Evolutionary conservation across 345 rosid species (phyloP), one percentile per base, ranked within the genome.

Genomic region (Luvunga scandens): DNA sequence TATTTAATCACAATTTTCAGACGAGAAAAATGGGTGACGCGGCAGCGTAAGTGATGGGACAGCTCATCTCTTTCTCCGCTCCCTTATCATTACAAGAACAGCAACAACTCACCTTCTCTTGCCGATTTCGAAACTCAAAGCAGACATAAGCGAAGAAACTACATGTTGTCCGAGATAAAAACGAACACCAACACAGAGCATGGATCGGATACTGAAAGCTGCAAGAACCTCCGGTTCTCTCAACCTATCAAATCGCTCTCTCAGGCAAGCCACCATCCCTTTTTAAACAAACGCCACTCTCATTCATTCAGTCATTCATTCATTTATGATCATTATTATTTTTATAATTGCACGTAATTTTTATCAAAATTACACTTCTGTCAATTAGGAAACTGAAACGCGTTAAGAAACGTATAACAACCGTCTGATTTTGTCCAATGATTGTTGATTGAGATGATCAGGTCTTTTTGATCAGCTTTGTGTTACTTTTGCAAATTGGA

Each of bases 221-320:
- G 98, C 98, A 71, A 86, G 98, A 81, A 72, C 93, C 53, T 91
- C 97, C 25, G 98, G 99, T 75, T 92, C 99, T 70, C 96, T 95
- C 76, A 95, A 93, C 84, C 90, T 93, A 56, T 95, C 99, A 31
- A 93, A 95, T 83, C 96, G 98, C 61, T 90, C 93, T 81, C 97
- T 93, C 87, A 89, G 84, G 98, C 82, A 81, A 83, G 79, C 84
- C 50, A 30, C 31, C 8, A 25, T 28, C 34, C 24, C 12, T 16
- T 53, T 42, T 39, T 39, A 3, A 19, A n/a, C 3, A 36, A 50
- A 42, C 25, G 62, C 48, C 34, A 9, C 13, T 64, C 39, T 19
- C 30, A 31, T 64, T 64, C 48, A 42, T 42, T 42, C 13, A 13
- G n/a, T n/a, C n/a, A 34, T 36, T 36, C 39, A 42, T 42, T 42